These are phyloP conservation scores for Prunus dulcis DNA, from an alignment of 306 rosid species.

Conservation along the genomic window DNA sequence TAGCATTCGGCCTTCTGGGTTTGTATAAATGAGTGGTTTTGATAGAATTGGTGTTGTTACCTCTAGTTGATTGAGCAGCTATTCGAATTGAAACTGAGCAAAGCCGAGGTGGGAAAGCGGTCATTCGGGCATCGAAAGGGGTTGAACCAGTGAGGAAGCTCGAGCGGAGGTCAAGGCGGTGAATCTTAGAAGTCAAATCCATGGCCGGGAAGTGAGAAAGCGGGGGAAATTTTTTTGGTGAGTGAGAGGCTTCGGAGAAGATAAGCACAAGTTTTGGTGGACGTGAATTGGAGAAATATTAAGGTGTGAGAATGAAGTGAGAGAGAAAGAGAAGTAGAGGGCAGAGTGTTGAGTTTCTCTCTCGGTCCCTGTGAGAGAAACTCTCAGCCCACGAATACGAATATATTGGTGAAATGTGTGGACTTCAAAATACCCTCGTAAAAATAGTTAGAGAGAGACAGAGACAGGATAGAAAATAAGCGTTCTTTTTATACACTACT, in stretches of 20 bases:
- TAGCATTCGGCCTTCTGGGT: conserved; percentile 22
- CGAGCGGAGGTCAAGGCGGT: conserved; percentile 62
- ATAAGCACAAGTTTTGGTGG: too few species aligned
- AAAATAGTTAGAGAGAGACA: too few species aligned
- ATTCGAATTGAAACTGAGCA: conserved; percentile 26
- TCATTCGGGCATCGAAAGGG: conserved; percentile 38
- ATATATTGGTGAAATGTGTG: not conserved
- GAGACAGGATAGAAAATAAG: too few species aligned
- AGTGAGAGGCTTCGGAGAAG: too few species aligned
- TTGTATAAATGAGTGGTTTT: conserved; percentile 22
- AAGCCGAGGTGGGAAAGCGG: conserved; percentile 27
- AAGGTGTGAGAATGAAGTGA: not conserved
- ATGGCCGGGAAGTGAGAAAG: conserved; percentile 19
- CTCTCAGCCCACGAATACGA: not conserved
- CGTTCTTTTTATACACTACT: too few species aligned
- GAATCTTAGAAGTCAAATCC: conserved; percentile 70
- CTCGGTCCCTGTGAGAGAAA: not conserved
- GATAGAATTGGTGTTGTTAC: conserved; percentile 26
- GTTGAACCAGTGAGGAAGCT: conserved; percentile 56
- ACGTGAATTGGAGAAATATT: not conserved
- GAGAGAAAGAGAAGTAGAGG: not conserved
- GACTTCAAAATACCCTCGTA: not conserved
- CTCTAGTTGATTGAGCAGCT: conserved; percentile 28
- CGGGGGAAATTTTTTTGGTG: too few species aligned
- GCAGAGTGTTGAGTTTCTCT: not conserved